These are phyloP conservation scores for Nigrospora sphaerica DNA, from an alignment of 2,329 filamentous ascomycete genomes.

Conservation along the genomic window DNA sequence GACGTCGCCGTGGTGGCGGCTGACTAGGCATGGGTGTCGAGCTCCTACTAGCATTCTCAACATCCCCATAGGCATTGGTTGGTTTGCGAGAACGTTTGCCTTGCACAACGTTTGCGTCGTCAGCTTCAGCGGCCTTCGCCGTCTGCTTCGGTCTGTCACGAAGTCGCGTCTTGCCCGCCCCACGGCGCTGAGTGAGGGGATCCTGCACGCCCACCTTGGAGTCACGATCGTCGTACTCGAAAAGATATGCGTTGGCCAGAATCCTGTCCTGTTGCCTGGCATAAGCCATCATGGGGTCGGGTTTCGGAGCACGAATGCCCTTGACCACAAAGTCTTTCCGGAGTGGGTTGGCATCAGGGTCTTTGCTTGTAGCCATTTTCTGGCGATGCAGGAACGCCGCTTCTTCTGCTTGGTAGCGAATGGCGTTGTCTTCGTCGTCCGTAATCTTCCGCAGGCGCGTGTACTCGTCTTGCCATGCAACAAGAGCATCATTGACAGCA, in stretches of 20 bases:
- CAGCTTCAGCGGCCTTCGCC: constrained; percentile 50
- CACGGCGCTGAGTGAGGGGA: constrained; percentile 47
- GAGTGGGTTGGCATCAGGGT: constrained; percentile 32
- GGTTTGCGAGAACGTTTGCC: constrained; percentile 49
- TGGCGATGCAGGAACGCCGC: constrained; percentile 28
- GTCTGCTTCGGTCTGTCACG: constrained; percentile 52
- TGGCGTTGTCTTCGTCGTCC: constrained; percentile 51
- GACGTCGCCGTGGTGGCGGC: constrained; percentile 18
- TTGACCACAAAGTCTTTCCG: constrained; percentile 48
- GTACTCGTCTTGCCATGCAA: constrained; percentile 49
- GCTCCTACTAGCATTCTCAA: constrained; percentile 42
- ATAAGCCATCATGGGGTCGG: constrained; percentile 35
- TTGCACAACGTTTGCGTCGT: constrained; percentile 35
- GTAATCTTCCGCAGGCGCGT: constrained; percentile 40
- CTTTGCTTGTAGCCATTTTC: constrained; percentile 32
- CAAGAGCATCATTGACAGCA: constrained; percentile 36
- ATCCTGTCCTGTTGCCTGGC: constrained; percentile 44
- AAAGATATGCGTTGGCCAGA: constrained; percentile 53
- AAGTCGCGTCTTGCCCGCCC: constrained; percentile 45
- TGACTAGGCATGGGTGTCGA: constrained; percentile 36
- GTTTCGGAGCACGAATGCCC: constrained; percentile 40
- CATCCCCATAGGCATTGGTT: constrained; percentile 41
- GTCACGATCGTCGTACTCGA: constrained; percentile 52
- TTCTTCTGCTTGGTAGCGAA: constrained; percentile 41
- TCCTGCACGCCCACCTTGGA: constrained; percentile 54